Evolutionary conservation across 768 basidiomycete genomes (phyloP).

Genomic region (Coprinopsis marcescibilis): DNA sequence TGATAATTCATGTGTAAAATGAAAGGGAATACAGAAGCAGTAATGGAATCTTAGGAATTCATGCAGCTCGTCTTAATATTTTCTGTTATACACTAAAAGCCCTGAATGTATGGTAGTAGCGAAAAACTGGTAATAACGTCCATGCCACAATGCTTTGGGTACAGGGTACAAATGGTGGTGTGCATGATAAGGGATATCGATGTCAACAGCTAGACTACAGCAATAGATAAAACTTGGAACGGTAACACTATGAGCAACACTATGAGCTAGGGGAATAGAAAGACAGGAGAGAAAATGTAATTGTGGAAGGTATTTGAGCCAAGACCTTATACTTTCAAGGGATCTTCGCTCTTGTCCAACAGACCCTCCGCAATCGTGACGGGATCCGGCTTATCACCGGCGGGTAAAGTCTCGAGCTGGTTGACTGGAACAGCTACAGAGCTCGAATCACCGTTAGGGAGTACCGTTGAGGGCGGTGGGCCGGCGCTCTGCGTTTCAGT

Average conservation of each 20-base stretch:
- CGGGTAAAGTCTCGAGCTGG: conserved; percentile 46
- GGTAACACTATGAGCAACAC: background rate
- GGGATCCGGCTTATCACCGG: conserved; percentile 49
- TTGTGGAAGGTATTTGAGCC: conserved; percentile 8
- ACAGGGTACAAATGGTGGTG: conserved; percentile 4
- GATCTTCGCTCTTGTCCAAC: conserved; percentile 60
- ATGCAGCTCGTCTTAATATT: conserved; percentile 6
- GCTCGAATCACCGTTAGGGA: conserved; percentile 41
- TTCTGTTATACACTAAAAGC: conserved; percentile 13
- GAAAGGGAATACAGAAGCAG: too few species aligned
- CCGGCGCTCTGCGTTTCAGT: conserved; percentile 34
- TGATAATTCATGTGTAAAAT: too few species aligned
- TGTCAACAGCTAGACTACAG: conserved; percentile 15
- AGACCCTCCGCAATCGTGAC: conserved; percentile 59
- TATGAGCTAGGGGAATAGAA: conserved; percentile 14
- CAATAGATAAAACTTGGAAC: conserved; percentile 21
- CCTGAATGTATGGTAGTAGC: conserved; percentile 8
- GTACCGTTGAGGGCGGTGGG: conserved; percentile 39
- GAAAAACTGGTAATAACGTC: conserved; percentile 6
- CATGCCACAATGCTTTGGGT: conserved; percentile 7
- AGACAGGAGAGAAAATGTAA: conserved; percentile 13
- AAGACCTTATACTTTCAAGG: conserved; percentile 28
- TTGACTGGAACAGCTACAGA: conserved; percentile 29
- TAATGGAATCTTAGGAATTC: too few species aligned
- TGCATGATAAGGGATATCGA: conserved; percentile 11